phyloP scores from a whole-genome alignment of 169 alveolate genomes.

The Plasmodium fragile region DNA sequence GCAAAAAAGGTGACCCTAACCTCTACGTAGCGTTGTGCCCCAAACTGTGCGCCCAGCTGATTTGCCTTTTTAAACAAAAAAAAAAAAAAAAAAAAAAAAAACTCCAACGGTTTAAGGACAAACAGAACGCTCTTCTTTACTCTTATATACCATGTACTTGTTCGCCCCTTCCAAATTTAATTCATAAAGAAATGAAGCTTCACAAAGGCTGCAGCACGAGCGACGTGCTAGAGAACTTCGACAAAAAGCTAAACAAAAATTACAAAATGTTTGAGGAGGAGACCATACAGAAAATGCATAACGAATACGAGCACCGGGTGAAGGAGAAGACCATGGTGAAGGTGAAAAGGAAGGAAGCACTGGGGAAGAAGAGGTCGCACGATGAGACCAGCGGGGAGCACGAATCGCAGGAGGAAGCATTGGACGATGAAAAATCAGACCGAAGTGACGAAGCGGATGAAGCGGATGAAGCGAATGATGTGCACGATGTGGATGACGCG shows the following conservation, averaged over 20 bases:
- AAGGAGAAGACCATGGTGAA: constrained; percentile 20
- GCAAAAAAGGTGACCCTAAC: not conserved
- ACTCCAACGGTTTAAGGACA: not conserved
- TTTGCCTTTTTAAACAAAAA: not conserved
- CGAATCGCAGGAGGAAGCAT: not conserved
- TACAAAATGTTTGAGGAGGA: constrained; percentile 37
- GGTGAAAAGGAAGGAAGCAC: not conserved
- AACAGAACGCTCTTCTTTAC: not conserved
- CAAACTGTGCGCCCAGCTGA: not conserved
- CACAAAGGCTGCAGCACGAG: constrained; percentile 14
- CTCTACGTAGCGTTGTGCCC: not conserved
- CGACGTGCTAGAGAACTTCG: constrained; percentile 34
- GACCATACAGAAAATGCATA: constrained; percentile 37
- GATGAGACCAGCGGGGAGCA: not conserved
- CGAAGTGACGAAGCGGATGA: not conserved
- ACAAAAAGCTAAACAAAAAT: constrained; percentile 57
- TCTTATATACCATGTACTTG: not conserved
- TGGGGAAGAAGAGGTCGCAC: not conserved
- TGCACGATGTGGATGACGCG: not conserved
- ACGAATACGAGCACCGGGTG: constrained; percentile 54
- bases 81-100: not conserved
- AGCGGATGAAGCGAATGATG: not conserved
- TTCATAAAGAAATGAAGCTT: not conserved
- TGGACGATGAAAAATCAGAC: not conserved
- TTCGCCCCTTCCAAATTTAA: not conserved